Percentiles rank a stretch among this genome's conserved stretches.
These are phyloP conservation scores for Iris pallida DNA, from an alignment of 116 monocot genomes.

Conservation along the genomic window DNA sequence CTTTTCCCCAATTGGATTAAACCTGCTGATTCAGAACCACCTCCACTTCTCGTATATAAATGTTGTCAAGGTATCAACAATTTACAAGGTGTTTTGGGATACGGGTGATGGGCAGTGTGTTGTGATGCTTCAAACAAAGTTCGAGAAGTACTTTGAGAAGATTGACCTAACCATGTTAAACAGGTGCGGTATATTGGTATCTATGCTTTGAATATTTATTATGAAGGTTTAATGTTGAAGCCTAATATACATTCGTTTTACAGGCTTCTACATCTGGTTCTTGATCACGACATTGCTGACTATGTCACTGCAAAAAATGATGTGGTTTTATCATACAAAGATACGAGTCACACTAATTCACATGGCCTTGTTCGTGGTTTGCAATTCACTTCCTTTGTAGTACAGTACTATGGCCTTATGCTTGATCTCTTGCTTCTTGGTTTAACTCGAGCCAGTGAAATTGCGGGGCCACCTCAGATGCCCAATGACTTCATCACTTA, in stretches of 20 bases:
- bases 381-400: slow-evolving; percentile 82
- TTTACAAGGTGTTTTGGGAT: slow-evolving; percentile 80
- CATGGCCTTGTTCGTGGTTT: slow-evolving; percentile 76
- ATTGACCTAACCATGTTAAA: slow-evolving; percentile 75
- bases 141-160: slow-evolving; percentile 80
- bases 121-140: slow-evolving; percentile 88
- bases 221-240: neutral
- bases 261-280: slow-evolving; percentile 66
- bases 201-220: neutral
- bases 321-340: slow-evolving; percentile 82
- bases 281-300: slow-evolving; percentile 81
- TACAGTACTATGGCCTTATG: slow-evolving; percentile 75
- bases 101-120: slow-evolving; percentile 89
- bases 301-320: slow-evolving; percentile 81
- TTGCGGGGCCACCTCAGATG: slow-evolving; percentile 78
- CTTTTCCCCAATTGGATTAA: slow-evolving; percentile 84
- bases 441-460: slow-evolving; percentile 76
- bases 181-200: slow-evolving; percentile 26
- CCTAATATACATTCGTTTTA: slow-evolving; percentile 8
- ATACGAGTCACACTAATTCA: slow-evolving; percentile 80
- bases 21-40: slow-evolving; percentile 81
- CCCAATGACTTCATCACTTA: slow-evolving; percentile 77
- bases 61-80: slow-evolving; percentile 96
- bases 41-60: slow-evolving; percentile 77
- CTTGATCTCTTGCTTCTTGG: slow-evolving; percentile 74